These are phyloP conservation scores for Venturia carpophila DNA, from an alignment of 2,329 filamentous ascomycete genomes.

Conservation along the genomic window DNA sequence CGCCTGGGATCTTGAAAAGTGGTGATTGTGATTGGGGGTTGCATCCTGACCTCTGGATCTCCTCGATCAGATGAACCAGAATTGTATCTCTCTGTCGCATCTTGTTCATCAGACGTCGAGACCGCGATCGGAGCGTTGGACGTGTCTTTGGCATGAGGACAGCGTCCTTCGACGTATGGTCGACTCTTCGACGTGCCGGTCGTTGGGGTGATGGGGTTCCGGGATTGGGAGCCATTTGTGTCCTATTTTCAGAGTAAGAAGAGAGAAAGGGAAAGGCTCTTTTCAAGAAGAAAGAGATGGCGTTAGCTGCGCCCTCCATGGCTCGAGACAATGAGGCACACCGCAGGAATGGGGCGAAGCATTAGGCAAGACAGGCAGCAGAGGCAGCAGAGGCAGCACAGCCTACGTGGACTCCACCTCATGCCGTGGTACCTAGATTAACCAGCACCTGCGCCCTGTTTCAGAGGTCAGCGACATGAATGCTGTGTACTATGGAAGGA, in stretches of 20 bases:
- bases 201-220: background rate
- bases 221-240: background rate
- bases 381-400: background rate
- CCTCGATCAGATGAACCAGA: background rate
- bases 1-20: slow-evolving; percentile 6
- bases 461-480: background rate
- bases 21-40: slow-evolving; percentile 6
- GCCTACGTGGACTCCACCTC: background rate
- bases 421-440: background rate
- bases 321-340: background rate
- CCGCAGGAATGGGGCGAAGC: background rate
- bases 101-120: background rate
- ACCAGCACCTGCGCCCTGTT: background rate
- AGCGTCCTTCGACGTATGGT: background rate
- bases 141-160: background rate
- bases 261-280: background rate
- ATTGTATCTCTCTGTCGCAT: background rate
- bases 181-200: background rate
- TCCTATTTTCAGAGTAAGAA: background rate
- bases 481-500: background rate
- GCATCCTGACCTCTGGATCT: background rate
- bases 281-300: background rate
- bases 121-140: background rate
- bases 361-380: background rate
- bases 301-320: slow-evolving; percentile 5